A percentile compares a stretch with the other conserved stretches of the same genome.
Evolutionary conservation across 2,329 filamentous ascomycete species (phyloP).

Genomic region (Colletotrichum spinosum): DNA sequence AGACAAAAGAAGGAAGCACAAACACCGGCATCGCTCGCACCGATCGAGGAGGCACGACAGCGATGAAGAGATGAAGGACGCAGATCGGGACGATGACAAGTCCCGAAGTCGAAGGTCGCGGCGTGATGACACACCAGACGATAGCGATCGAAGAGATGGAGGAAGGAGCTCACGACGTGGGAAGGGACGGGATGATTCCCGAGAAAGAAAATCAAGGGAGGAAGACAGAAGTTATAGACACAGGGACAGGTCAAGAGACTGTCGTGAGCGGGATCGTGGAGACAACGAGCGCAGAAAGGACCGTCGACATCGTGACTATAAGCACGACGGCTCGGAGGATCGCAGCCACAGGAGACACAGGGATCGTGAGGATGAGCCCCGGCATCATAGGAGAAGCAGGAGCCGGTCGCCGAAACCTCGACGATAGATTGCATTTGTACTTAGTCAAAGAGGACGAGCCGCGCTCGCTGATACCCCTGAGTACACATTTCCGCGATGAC

Average conservation of each 20-base stretch:
- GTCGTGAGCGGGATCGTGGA: conserved; percentile 40
- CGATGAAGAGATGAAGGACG: conserved; percentile 43
- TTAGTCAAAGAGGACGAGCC: conserved; percentile 9
- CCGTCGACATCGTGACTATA: conserved; percentile 42
- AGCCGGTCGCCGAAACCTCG: conserved; percentile 36
- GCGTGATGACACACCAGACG: conserved; percentile 50
- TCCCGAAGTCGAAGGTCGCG: conserved; percentile 47
- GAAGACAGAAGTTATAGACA: conserved; percentile 43
- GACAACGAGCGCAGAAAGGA: conserved; percentile 41
- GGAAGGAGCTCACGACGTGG: conserved; percentile 43
- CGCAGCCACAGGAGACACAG: conserved; percentile 31
- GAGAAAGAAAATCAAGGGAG: conserved; percentile 45
- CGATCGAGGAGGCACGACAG: conserved; percentile 50
- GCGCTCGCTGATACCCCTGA: conserved; percentile 24
- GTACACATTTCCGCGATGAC: conserved; percentile 19
- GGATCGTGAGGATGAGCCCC: conserved; percentile 40
- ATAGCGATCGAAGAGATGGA: conserved; percentile 41
- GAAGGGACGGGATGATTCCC: conserved; percentile 42
- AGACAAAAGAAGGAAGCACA: conserved; percentile 61
- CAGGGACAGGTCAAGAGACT: conserved; percentile 39
- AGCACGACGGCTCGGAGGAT: conserved; percentile 44
- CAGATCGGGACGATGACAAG: conserved; percentile 45
- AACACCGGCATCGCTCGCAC: conserved; percentile 60
- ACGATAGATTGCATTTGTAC: conserved; percentile 11
- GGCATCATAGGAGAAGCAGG: conserved; percentile 31